phyloP scores from a whole-genome alignment of 148 eudicot genomes.

The Rhododendron molle region DNA sequence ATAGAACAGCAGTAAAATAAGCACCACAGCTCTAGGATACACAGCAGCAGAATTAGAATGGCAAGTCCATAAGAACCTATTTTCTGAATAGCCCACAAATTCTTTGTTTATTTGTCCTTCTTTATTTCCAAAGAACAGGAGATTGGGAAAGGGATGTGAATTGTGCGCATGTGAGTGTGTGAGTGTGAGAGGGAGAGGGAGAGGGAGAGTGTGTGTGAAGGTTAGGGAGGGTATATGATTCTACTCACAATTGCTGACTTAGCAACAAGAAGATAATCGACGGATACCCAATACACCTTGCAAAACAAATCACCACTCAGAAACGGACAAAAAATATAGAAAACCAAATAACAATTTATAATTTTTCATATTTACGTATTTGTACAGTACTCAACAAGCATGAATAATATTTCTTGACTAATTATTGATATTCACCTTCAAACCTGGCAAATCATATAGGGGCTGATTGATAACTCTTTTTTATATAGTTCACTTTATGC shows the following conservation, averaged over 20 bases:
- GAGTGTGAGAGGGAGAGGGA: no score
- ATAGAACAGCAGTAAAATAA: slow-evolving; percentile 88
- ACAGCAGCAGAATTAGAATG: slow-evolving; percentile 13
- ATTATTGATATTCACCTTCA: background rate
- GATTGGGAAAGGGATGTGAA: background rate
- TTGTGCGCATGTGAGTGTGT: background rate
- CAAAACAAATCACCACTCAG: slow-evolving; percentile 1
- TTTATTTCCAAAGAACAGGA: background rate
- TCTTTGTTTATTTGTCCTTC: background rate
- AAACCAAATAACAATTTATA: background rate
- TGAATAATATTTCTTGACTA: background rate
- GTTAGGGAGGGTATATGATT: slow-evolving; percentile 10
- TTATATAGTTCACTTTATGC: background rate
- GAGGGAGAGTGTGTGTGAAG: background rate
- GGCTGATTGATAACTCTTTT: background rate
- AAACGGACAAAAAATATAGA: background rate
- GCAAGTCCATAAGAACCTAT: background rate
- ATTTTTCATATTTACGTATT: background rate
- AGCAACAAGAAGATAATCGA: slow-evolving; percentile 81
- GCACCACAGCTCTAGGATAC: slow-evolving; percentile 61
- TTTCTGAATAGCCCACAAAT: background rate
- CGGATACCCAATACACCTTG: slow-evolving; percentile 86
- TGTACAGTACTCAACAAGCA: background rate
- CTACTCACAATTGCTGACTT: slow-evolving; percentile 86
- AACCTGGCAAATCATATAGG: background rate